Evolutionary conservation across 1,284 basidiomycete genomes (phyloP).

Genomic region (Ceratobasidium sp.): DNA sequence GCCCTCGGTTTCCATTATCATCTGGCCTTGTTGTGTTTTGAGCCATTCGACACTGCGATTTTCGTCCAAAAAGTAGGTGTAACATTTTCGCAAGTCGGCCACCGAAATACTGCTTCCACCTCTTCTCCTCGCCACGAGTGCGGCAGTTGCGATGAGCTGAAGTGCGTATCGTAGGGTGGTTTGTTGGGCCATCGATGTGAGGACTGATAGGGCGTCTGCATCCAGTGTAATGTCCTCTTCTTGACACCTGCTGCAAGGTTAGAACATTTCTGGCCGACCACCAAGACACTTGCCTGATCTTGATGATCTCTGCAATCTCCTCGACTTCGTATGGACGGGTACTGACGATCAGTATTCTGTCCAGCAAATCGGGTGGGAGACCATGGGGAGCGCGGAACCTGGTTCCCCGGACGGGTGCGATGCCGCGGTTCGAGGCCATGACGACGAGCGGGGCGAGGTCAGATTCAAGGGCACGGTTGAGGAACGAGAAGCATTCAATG

Average conservation of each 20-base stretch:
- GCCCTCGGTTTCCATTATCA: background rate
- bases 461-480: constrained; percentile 94
- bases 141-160: constrained; percentile 90
- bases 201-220: constrained; percentile 73
- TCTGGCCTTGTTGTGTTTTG: constrained; percentile 70
- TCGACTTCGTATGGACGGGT: constrained; percentile 87
- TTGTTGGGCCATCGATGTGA: constrained; percentile 84
- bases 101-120: constrained; percentile 80
- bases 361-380: constrained; percentile 91
- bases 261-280: background rate
- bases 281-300: constrained; percentile 71
- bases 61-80: constrained; percentile 93
- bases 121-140: constrained; percentile 81
- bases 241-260: constrained; percentile 66
- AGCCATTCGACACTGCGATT: constrained; percentile 94
- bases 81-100: constrained; percentile 83
- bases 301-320: constrained; percentile 90
- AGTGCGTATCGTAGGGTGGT: constrained; percentile 90
- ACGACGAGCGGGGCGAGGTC: constrained; percentile 95
- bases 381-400: constrained; percentile 95
- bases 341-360: constrained; percentile 94
- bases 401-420: constrained; percentile 93
- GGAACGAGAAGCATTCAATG: constrained; percentile 98
- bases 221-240: constrained; percentile 95
- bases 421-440: constrained; percentile 97